Conservation (phyloP, 805 yeast genomes). For the Ogataea degrootiae region DNA sequence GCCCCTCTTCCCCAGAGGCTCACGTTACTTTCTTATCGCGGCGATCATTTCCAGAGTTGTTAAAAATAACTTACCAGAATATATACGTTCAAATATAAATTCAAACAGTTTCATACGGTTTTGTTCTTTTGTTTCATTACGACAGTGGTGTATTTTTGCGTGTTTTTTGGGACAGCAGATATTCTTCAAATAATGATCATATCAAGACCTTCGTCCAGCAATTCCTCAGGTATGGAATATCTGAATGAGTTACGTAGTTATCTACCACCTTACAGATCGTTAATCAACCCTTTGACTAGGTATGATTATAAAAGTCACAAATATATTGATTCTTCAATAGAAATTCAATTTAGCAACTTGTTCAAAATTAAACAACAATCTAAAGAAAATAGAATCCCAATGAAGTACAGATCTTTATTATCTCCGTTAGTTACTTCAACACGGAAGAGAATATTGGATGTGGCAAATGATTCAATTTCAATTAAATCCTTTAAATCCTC, state of each 20-base stretch:
- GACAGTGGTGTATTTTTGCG: background rate
- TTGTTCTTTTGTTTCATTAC: no score
- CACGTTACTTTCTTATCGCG: no score
- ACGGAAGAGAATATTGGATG: conserved; percentile 29
- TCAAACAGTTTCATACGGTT: no score
- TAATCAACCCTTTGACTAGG: conserved; percentile 42
- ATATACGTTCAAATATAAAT: no score
- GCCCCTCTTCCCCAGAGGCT: no score
- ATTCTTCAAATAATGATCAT: no score
- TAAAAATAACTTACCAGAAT: no score
- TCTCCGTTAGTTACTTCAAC: conserved; percentile 27
- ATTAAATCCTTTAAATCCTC: conserved; percentile 34
- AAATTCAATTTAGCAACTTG: conserved; percentile 13
- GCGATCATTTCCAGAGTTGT: no score
- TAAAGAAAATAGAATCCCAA: conserved; percentile 28
- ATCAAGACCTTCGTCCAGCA: background rate
- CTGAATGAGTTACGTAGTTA: conserved; percentile 23
- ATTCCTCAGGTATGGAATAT: conserved; percentile 2
- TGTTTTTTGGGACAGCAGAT: no score
- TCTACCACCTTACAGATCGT: conserved; percentile 50
- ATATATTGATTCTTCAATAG: conserved; percentile 26
- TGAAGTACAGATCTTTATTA: conserved; percentile 45
- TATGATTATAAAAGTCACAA: conserved; percentile 48
- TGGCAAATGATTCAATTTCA: conserved; percentile 40
- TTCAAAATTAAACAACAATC: conserved; percentile 7